A percentile compares a stretch with the other conserved stretches of the same genome.
phyloP scores from a whole-genome alignment of 179 eudicot genomes.

The Patellifolia procumbens region DNA sequence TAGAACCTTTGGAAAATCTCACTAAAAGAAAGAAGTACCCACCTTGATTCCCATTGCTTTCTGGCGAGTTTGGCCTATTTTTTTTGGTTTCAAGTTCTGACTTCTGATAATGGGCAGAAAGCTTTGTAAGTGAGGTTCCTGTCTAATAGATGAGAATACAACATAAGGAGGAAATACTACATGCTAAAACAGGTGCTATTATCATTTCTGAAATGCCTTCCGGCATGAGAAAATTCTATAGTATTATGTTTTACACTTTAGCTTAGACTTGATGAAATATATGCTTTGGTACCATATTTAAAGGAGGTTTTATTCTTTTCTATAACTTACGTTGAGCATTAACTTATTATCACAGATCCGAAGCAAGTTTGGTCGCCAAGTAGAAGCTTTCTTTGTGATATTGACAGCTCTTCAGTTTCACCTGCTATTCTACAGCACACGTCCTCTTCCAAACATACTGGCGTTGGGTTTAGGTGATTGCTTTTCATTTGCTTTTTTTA shows the following conservation, averaged over 20 bases:
- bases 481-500: background rate
- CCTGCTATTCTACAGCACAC: conserved; percentile 87
- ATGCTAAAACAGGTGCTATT: background rate
- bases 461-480: conserved; percentile 87
- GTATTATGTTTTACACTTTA: background rate
- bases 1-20: background rate
- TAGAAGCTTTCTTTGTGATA: conserved; percentile 88
- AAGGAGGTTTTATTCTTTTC: background rate
- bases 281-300: background rate
- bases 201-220: background rate
- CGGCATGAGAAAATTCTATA: background rate
- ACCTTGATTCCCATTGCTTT: background rate
- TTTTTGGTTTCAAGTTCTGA: too few species aligned
- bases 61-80: background rate
- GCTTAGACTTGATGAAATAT: background rate
- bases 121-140: background rate
- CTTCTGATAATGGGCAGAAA: background rate
- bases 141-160: background rate
- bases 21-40: background rate
- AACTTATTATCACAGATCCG: conserved; percentile 54
- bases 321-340: conserved; percentile 2
- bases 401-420: conserved; percentile 81
- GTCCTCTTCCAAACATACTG: conserved; percentile 94
- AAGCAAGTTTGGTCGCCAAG: conserved; percentile 80
- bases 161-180: background rate